Conservation (phyloP, 225 moss, liverwort and hornwort genomes). For the Bryum argenteum region DNA sequence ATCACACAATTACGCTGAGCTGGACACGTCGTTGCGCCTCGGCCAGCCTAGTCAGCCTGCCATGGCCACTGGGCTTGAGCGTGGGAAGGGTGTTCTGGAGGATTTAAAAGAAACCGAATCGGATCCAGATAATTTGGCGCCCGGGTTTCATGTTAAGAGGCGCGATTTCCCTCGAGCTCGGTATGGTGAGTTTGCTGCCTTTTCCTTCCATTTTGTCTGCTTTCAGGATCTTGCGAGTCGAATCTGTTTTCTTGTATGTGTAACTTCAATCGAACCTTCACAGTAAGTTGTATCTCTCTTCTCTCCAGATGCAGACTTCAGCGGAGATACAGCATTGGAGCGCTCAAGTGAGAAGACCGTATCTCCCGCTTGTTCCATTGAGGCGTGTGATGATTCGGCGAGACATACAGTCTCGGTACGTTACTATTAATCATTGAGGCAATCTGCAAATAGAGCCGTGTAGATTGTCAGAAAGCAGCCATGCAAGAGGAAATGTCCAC, state of each 20-base stretch:
- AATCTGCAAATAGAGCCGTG: too few relatives aligned
- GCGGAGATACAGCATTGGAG: conserved; percentile 7
- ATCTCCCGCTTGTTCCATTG: neutral
- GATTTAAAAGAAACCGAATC: conserved; percentile 9
- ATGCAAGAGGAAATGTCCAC: neutral
- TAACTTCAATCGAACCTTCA: neutral
- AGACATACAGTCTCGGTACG: conserved; percentile 20
- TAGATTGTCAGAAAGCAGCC: too few relatives aligned
- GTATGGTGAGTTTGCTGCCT: conserved; percentile 12
- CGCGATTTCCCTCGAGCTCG: neutral
- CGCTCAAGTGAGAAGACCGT: neutral
- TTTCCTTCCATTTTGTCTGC: neutral
- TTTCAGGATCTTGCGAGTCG: neutral
- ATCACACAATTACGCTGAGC: conserved; percentile 6
- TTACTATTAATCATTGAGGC: too few relatives aligned
- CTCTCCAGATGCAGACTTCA: neutral
- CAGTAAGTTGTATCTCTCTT: neutral
- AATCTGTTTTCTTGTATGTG: neutral
- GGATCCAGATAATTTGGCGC: conserved; percentile 15
- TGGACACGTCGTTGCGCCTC: conserved; percentile 34
- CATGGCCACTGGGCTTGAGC: conserved; percentile 1
- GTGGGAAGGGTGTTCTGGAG: conserved; percentile 11
- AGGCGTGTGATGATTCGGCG: conserved; percentile 15
- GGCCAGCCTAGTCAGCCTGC: conserved; percentile 15
- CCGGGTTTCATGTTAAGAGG: neutral